Evolutionary conservation across 2,329 filamentous ascomycete species (phyloP), one percentile per base, ranked within the genome.

Genomic region (Emmonsiellopsis sp.): DNA sequence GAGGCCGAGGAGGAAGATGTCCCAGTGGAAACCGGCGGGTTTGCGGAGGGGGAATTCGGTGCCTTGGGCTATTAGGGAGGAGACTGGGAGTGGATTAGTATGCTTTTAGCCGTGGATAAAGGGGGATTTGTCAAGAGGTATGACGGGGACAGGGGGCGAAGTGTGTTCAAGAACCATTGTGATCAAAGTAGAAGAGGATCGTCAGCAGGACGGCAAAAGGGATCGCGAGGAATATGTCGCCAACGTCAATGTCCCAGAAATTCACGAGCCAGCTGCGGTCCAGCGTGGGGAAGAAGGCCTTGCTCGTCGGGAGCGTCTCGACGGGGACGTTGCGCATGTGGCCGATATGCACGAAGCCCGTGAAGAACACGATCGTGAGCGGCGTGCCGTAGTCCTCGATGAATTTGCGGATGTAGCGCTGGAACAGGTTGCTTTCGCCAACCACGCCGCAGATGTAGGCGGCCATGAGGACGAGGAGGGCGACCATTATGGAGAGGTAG

Each of bases 341-440:
- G 6, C 89, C 89, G 57, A 94, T 82, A 67, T 93, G 87, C 1
- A 93, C 85, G 62, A 94, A 95, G 0, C 89, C 89, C 0, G 89
- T 90, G 67, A 95, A 95, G 75, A 95, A 95, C 56, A 95, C 73
- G 52, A 91, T 80, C 0, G 86, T 88, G 56, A 92, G 73, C 0
- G 89, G 88, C 0, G 88, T 94, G 51, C 88, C 89, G 65, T 95
- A 95, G 68, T 95, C 89, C 65, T 93, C 89, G 58, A 95, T 77
- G 62, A 95, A 94, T 58, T 91, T 83, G 17, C 89, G 81, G 7
- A 93, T 72, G 39, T 84, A 82, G 54, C 90, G 83, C 14, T 82
- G 79, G 67, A 95, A 92, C 1, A 94, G 75, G 49, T 78, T 79
- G 62, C 86, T 85, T 14, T 76, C 74, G 31, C 88, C 88, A 10